Percentiles rank a stretch among this genome's conserved stretches.
These are phyloP conservation scores for Pleurotus citrinopileatus DNA, from an alignment of 768 basidiomycete species.

Conservation along the genomic window DNA sequence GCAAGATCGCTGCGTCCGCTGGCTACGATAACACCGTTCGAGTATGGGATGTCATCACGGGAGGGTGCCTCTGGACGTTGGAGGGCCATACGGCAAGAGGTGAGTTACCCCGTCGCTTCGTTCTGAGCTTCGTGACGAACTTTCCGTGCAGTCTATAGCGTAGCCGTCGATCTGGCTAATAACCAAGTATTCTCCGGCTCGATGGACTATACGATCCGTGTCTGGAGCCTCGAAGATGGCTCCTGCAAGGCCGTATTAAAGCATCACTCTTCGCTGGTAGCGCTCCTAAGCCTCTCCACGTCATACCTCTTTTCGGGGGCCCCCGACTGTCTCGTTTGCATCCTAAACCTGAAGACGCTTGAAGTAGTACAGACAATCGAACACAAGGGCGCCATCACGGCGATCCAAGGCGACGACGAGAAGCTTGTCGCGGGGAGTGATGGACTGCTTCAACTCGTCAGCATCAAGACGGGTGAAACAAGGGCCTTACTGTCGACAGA, in stretches of 20 bases:
- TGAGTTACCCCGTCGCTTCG: neutral
- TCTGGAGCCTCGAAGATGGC: conserved; percentile 12
- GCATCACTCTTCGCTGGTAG: neutral
- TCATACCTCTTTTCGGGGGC: conserved; percentile 2
- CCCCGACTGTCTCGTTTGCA: neutral
- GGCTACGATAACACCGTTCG: conserved; percentile 13
- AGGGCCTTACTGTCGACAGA: neutral
- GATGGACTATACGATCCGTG: conserved; percentile 12
- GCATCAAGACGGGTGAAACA: neutral
- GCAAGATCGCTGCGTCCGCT: conserved; percentile 10
- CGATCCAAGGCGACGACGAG: conserved; percentile 1
- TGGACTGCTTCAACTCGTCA: neutral
- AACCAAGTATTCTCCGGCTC: conserved; percentile 14
- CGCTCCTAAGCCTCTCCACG: neutral
- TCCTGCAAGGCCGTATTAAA: neutral
- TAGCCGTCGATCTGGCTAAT: conserved; percentile 1
- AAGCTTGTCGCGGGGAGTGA: conserved; percentile 7
- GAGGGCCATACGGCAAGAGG: conserved; percentile 1
- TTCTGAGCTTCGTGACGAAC: neutral
- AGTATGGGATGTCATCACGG: conserved; percentile 12
- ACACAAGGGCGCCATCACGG: neutral
- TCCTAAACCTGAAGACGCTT: neutral
- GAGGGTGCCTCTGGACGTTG: conserved; percentile 4
- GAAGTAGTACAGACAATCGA: neutral
- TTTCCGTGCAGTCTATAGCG: neutral